Conservation (phyloP, 495 filamentous ascomycete genomes). For the Darksidea phi region DNA sequence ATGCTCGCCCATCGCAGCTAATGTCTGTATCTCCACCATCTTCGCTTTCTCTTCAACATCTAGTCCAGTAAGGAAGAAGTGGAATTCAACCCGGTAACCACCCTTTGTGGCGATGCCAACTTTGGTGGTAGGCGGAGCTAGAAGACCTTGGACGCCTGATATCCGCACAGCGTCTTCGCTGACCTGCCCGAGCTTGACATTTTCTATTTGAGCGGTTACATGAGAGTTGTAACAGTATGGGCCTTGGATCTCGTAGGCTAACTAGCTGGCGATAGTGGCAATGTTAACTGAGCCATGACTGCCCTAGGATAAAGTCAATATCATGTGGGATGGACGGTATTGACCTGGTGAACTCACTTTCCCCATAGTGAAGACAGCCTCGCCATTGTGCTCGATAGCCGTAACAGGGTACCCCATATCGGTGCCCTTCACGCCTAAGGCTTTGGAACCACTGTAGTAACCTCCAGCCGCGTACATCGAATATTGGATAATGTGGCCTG, state of each 20-base stretch:
- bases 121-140: conserved; percentile 28
- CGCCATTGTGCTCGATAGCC: conserved; percentile 2
- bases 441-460: conserved; percentile 28
- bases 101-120: conserved; percentile 29
- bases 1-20: conserved; percentile 18
- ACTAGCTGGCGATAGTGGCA: conserved; percentile 12
- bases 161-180: conserved; percentile 18
- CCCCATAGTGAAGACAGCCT: conserved; percentile 26
- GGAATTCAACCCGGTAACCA: conserved; percentile 30
- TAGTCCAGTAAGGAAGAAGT: conserved; percentile 22
- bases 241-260: conserved; percentile 29
- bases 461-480: conserved; percentile 23
- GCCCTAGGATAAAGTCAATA: conserved; percentile 7
- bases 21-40: conserved; percentile 23
- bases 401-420: conserved; percentile 26
- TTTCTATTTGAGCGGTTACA: conserved; percentile 24
- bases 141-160: conserved; percentile 17
- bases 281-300: conserved; percentile 14
- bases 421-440: conserved; percentile 15
- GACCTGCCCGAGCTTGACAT: conserved; percentile 23
- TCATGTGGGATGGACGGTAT: background rate
- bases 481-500: conserved; percentile 30
- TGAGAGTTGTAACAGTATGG: conserved; percentile 26
- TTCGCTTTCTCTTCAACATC: conserved; percentile 30
- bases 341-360: background rate